Conservation (phyloP, 2,329 filamentous ascomycete species). For the Aspergillus carbonarius region DNA sequence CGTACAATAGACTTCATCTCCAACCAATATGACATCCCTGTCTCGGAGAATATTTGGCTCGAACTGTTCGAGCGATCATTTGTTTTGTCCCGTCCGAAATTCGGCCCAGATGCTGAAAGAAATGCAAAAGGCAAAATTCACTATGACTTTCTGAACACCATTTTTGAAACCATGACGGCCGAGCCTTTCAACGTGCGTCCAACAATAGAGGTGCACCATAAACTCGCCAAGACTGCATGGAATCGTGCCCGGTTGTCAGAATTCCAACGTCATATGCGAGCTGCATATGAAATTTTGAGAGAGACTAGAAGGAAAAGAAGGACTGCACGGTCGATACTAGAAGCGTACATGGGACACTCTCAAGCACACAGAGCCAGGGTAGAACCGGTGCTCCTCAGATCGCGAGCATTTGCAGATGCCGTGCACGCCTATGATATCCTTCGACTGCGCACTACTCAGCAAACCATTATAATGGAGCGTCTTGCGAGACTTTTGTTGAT, state of each 20-base stretch:
- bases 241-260: conserved; percentile 15
- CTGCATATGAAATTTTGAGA: conserved; percentile 31
- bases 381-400: conserved; percentile 19
- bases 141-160: conserved; percentile 45
- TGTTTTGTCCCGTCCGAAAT: conserved; percentile 51
- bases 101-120: conserved; percentile 31
- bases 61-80: conserved; percentile 68
- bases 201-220: conserved; percentile 55
- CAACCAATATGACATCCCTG: conserved; percentile 55
- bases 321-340: conserved; percentile 25
- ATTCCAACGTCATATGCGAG: conserved; percentile 28
- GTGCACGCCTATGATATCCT: conserved; percentile 35
- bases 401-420: conserved; percentile 28
- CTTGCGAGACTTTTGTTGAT: conserved; percentile 25
- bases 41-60: conserved; percentile 62
- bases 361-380: neutral
- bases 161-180: conserved; percentile 62
- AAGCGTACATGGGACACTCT: conserved; percentile 23
- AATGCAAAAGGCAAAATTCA: conserved; percentile 37
- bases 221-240: conserved; percentile 32
- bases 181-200: conserved; percentile 59
- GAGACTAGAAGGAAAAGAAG: conserved; percentile 29
- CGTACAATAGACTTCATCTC: conserved; percentile 64
- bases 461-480: conserved; percentile 23
- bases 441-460: conserved; percentile 31